A percentile compares a stretch with the other conserved stretches of the same genome.
Conservation (phyloP, 768 basidiomycete species). For the Porphyrellus cyaneotinctus region DNA sequence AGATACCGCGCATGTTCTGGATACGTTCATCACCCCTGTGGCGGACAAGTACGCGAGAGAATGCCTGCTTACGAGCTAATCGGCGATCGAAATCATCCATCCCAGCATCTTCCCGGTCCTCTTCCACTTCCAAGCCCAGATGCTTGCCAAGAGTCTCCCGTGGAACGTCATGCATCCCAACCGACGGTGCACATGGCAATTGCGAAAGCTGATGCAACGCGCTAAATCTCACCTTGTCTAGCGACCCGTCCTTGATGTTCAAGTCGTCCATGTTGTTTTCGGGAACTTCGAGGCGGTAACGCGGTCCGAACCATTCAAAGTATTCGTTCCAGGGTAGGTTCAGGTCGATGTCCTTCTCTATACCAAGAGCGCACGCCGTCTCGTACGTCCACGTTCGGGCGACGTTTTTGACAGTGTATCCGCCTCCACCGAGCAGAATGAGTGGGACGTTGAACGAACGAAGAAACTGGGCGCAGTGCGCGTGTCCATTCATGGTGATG, state of each 20-base stretch:
- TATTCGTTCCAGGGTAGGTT: conserved; percentile 85
- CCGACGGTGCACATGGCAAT: conserved; percentile 75
- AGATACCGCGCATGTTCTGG: conserved; percentile 66
- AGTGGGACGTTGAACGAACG: conserved; percentile 79
- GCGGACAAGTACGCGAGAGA: background rate
- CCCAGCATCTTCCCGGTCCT: conserved; percentile 34
- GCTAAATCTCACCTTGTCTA: conserved; percentile 73
- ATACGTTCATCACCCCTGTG: background rate
- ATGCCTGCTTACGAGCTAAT: conserved; percentile 59
- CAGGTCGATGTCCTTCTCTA: conserved; percentile 70
- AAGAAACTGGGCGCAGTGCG: conserved; percentile 84
- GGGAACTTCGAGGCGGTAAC: conserved; percentile 88
- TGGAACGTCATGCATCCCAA: conserved; percentile 81
- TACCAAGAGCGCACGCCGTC: conserved; percentile 90
- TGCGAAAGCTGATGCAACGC: conserved; percentile 54
- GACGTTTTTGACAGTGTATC: conserved; percentile 96
- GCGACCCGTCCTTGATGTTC: conserved; percentile 74
- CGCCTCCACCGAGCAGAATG: conserved; percentile 91
- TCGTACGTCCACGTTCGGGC: conserved; percentile 95
- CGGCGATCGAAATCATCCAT: conserved; percentile 63
- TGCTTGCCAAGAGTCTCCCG: conserved; percentile 61
- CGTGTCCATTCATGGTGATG: conserved; percentile 92
- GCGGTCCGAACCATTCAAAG: conserved; percentile 96
- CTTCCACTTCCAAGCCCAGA: conserved; percentile 51
- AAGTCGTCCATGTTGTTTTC: conserved; percentile 94